A percentile compares a stretch with the other conserved stretches of the same genome.
These are phyloP conservation scores for Colletotrichum euphorbiae DNA, from an alignment of 2,329 filamentous ascomycete species.

Conservation along the genomic window DNA sequence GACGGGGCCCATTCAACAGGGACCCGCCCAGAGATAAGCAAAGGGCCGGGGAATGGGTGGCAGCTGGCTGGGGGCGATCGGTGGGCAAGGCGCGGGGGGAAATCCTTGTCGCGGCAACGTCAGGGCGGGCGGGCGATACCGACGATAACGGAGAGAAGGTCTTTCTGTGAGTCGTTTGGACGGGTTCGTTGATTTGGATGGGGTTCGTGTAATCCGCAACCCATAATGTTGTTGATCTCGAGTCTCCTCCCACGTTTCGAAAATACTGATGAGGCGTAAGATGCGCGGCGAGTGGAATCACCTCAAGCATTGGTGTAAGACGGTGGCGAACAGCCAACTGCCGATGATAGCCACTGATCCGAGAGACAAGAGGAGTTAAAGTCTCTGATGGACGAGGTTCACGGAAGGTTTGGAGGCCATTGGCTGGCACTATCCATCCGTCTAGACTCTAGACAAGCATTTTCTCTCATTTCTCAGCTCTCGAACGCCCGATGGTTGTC, in stretches of 20 bases:
- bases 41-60: constrained; percentile 26
- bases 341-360: constrained; percentile 32
- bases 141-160: constrained; percentile 29
- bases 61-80: constrained; percentile 29
- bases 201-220: background rate
- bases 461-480: background rate
- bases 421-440: too few relatives aligned
- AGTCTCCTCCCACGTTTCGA: constrained; percentile 18
- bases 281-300: constrained; percentile 7
- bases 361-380: constrained; percentile 14
- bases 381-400: constrained; percentile 9
- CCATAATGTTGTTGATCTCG: background rate
- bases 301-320: constrained; percentile 39
- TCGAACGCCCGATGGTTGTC: background rate
- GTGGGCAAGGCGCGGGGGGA: constrained; percentile 26
- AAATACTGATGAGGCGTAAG: background rate
- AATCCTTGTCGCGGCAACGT: constrained; percentile 24
- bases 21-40: constrained; percentile 37
- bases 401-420: background rate
- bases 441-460: constrained; percentile 14
- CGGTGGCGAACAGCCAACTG: background rate
- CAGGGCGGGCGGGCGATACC: constrained; percentile 30
- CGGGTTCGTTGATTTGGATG: background rate
- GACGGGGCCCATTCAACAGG: constrained; percentile 1
- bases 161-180: background rate